Evolutionary conservation across 1,284 basidiomycete species (phyloP).

Genomic region (Bondarzewia mesenterica): DNA sequence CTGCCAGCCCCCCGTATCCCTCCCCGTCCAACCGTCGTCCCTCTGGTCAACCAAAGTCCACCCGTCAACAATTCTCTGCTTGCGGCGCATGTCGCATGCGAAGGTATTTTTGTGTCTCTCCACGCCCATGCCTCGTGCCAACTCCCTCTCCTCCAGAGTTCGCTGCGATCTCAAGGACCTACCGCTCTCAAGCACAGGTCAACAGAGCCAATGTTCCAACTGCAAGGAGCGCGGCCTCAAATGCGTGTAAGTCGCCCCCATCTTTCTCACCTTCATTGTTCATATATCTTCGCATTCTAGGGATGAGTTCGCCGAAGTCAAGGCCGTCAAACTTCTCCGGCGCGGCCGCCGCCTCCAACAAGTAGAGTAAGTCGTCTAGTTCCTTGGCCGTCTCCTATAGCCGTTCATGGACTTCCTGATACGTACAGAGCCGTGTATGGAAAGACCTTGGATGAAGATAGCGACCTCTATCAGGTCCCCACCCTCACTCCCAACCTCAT

Average conservation of each 20-base stretch:
- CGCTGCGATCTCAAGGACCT: constrained; percentile 77
- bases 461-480: constrained; percentile 20
- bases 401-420: not conserved
- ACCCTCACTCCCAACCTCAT: constrained; percentile 37
- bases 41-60: constrained; percentile 57
- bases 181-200: constrained; percentile 35
- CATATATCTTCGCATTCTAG: constrained; percentile 28
- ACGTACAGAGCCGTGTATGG: constrained; percentile 31
- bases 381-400: not conserved
- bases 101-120: constrained; percentile 35
- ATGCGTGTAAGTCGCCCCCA: constrained; percentile 62
- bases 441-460: constrained; percentile 39
- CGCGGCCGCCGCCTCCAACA: constrained; percentile 80
- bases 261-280: not conserved
- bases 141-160: constrained; percentile 38
- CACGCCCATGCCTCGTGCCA: constrained; percentile 1
- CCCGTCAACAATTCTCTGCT: constrained; percentile 76
- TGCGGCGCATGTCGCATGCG: constrained; percentile 87
- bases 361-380: constrained; percentile 41
- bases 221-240: constrained; percentile 80
- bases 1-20: constrained; percentile 35
- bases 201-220: constrained; percentile 70
- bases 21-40: constrained; percentile 33
- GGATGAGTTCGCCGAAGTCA: constrained; percentile 83
- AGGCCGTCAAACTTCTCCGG: constrained; percentile 77